Conservation (phyloP, 352 stramenopile genomes). For the Phytophthora rubi region DNA sequence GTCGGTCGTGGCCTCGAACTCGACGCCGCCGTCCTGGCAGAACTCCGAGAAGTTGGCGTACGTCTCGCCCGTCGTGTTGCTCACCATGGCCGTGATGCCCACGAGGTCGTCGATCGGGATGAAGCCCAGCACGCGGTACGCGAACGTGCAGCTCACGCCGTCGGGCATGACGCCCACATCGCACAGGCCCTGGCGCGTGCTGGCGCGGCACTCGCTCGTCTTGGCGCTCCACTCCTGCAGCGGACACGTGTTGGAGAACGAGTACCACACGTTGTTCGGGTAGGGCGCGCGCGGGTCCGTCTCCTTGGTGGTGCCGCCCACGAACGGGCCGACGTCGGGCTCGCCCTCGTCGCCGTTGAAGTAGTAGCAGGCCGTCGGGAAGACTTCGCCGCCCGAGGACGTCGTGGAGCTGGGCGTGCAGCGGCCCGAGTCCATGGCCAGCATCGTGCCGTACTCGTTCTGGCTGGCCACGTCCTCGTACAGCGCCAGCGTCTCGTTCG, state of each 20-base stretch:
- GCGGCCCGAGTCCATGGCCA: constrained; percentile 71
- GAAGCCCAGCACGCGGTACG: constrained; percentile 71
- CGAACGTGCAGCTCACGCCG: constrained; percentile 63
- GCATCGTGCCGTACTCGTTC: constrained; percentile 70
- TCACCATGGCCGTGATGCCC: constrained; percentile 71
- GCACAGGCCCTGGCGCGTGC: constrained; percentile 58
- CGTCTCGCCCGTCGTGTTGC: constrained; percentile 50
- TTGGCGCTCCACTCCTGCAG: constrained; percentile 59
- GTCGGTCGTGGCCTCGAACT: constrained; percentile 54
- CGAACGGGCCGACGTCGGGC: constrained; percentile 70
- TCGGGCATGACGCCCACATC: constrained; percentile 63
- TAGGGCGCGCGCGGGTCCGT: constrained; percentile 67
- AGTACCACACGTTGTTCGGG: constrained; percentile 81
- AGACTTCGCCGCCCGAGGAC: constrained; percentile 37
- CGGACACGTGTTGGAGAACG: constrained; percentile 77
- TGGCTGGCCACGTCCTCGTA: constrained; percentile 54
- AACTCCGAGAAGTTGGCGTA: constrained; percentile 75
- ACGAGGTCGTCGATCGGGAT: constrained; percentile 79
- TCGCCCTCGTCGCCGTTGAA: constrained; percentile 76
- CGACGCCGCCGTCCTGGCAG: constrained; percentile 62
- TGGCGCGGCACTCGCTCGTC: constrained; percentile 50
- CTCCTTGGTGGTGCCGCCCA: constrained; percentile 57
- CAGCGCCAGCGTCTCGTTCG: constrained; percentile 76
- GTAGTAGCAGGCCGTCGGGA: constrained; percentile 69
- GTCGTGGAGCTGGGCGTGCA: constrained; percentile 56